Evolutionary conservation across 352 stramenopile species (phyloP), one percentile per base, ranked within the genome.

Genomic region (Globisporangium cederbergense): DNA sequence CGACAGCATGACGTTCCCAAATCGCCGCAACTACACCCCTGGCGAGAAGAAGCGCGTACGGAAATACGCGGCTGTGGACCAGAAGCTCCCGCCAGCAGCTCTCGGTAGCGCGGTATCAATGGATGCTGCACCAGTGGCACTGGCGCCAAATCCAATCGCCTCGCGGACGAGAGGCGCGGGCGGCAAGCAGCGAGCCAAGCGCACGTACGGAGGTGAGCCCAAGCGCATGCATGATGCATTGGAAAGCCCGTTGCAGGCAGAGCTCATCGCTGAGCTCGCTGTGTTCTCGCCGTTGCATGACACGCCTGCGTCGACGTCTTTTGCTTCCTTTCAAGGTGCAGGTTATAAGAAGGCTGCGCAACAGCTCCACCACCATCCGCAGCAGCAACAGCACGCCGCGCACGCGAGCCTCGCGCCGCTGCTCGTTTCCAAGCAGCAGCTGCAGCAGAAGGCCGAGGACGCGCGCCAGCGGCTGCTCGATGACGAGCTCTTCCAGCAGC

Each of bases 1-100:
- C 32, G 7, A 8, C 28, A 57, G 6, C 58, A 91, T 90, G 81
- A 86, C 83, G 69, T 74, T 90, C 20, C 81, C 83, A 18, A 90
- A 90, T 64, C 79, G 75, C 45, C 4, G 47, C 53, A 72, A 74
- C 56, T 91, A 90, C 72, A 70, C 58, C 18, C 72, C 75, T 14
- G 75, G 77, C 32, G 74, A 84, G 47, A 76, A 79, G 63, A 73
- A 75, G 52, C 68, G 67, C 32, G 60, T 75, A 53, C 66, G 51
- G 14, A 82, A 82, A 58, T 70, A 63, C 60, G 60, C 59, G 45
- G 5, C 43, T 25, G 32, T n/a, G n/a, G 60, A 66, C 40, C 14
- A 57, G 7, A 60, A 60, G 28, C 58, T 28, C 16, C 25, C 28
- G n/a, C 22, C 4, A 4, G 6, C 20, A 54, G 32, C 60, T 25